Conservation (phyloP, 2,329 filamentous ascomycete genomes). For the Colletotrichum sojae region DNA sequence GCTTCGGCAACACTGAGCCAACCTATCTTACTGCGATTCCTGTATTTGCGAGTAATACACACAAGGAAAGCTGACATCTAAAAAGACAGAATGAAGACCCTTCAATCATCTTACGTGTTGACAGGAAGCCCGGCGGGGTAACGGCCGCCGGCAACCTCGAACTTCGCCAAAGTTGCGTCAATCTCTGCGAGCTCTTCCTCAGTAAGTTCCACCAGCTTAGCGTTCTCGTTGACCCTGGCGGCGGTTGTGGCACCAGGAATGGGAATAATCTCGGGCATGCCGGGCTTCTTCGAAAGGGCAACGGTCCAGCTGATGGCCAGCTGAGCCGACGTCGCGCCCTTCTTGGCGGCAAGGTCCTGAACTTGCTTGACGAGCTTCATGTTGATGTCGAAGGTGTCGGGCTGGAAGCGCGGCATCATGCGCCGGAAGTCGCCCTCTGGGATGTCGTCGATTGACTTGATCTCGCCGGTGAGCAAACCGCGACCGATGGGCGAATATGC, state of each 20-base stretch:
- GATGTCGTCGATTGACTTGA: slow-evolving; percentile 69
- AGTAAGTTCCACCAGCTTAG: slow-evolving; percentile 62
- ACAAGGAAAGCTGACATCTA: slow-evolving; percentile 5
- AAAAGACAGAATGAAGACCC: background rate
- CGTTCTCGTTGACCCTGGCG: slow-evolving; percentile 73
- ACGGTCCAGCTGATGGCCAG: slow-evolving; percentile 76
- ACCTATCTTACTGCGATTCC: background rate
- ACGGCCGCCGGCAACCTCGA: slow-evolving; percentile 63
- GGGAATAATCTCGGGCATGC: slow-evolving; percentile 72
- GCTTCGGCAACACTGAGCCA: slow-evolving; percentile 39
- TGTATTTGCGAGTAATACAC: background rate
- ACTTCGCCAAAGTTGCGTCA: slow-evolving; percentile 62
- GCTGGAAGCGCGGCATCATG: slow-evolving; percentile 71
- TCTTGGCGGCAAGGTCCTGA: slow-evolving; percentile 70
- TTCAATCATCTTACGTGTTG: slow-evolving; percentile 51
- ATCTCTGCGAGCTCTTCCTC: slow-evolving; percentile 66
- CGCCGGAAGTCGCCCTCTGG: slow-evolving; percentile 63
- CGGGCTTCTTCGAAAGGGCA: slow-evolving; percentile 63
- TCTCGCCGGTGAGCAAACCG: slow-evolving; percentile 67
- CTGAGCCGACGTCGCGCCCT: slow-evolving; percentile 73
- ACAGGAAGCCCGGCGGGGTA: slow-evolving; percentile 57
- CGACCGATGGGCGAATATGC: slow-evolving; percentile 81
- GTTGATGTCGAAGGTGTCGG: slow-evolving; percentile 75
- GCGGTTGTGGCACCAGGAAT: slow-evolving; percentile 75
- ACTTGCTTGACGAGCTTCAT: slow-evolving; percentile 72